A percentile compares a stretch with the other conserved stretches of the same genome.
phyloP scores from a whole-genome alignment of 257 asterid genomes.

The Leptodermis oblonga region DNA sequence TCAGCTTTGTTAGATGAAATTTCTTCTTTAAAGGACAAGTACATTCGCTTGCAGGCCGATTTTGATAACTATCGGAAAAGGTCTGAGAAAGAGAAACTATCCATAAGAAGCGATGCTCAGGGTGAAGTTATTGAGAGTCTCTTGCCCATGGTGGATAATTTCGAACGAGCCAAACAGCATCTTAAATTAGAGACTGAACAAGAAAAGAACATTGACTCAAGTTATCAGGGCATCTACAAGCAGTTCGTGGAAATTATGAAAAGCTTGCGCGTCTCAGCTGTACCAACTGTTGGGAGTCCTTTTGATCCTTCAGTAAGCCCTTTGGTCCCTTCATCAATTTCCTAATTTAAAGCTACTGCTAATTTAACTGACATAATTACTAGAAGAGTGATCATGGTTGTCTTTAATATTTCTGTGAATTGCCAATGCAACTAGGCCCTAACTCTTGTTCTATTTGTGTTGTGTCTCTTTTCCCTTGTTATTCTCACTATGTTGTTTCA shows the following conservation, averaged over 20 bases:
- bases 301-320: slow-evolving; percentile 1
- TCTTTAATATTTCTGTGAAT: not conserved
- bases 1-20: slow-evolving; percentile 2
- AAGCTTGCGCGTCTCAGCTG: slow-evolving; percentile 6
- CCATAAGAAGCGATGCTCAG: slow-evolving; percentile 5
- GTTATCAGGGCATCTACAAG: slow-evolving; percentile 4
- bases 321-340: not conserved
- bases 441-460: too few species aligned
- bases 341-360: not conserved
- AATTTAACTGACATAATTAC: not conserved
- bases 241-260: slow-evolving; percentile 6
- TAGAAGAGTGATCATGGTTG: not conserved
- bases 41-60: slow-evolving; percentile 4
- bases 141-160: slow-evolving; percentile 5
- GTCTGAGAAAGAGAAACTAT: not conserved
- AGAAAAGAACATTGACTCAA: not conserved
- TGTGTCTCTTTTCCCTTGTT: too few species aligned
- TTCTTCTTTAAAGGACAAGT: not conserved
- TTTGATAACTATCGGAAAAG: slow-evolving; percentile 2
- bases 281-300: not conserved
- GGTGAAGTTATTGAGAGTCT: not conserved
- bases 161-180: slow-evolving; percentile 2
- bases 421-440: too few species aligned
- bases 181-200: slow-evolving; percentile 1
- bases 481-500: not conserved